Percentiles rank a stretch among this genome's conserved stretches.
Conservation (phyloP, 2,329 filamentous ascomycete species). For the Hirsutella thompsonii region DNA sequence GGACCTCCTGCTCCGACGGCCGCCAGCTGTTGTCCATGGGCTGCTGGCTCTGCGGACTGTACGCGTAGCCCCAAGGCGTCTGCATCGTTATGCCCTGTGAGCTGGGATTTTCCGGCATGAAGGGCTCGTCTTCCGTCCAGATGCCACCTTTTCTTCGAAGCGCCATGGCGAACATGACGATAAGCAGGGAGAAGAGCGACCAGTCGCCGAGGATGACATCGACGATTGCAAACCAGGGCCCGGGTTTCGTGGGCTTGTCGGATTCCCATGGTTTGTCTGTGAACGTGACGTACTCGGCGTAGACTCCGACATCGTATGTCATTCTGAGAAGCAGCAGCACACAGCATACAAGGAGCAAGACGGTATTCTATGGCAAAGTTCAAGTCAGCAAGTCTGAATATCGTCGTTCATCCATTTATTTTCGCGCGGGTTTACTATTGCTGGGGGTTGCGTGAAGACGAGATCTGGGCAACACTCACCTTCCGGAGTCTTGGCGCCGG, state of each 20-base stretch:
- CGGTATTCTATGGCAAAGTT: slow-evolving; percentile 8
- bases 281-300: slow-evolving; percentile 4
- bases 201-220: slow-evolving; percentile 11
- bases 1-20: not conserved
- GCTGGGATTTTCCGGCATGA: slow-evolving; percentile 3
- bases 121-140: slow-evolving; percentile 11
- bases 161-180: slow-evolving; percentile 14
- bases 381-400: not conserved
- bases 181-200: slow-evolving; percentile 12
- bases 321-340: slow-evolving; percentile 13
- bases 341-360: slow-evolving; percentile 10
- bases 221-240: slow-evolving; percentile 8
- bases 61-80: slow-evolving; percentile 9
- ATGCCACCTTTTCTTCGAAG: slow-evolving; percentile 12
- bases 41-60: slow-evolving; percentile 5
- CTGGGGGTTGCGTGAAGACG: not conserved
- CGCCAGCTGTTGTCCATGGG: slow-evolving; percentile 3
- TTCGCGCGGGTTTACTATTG: not conserved
- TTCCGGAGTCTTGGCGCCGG: slow-evolving; percentile 6
- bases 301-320: slow-evolving; percentile 10
- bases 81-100: slow-evolving; percentile 2
- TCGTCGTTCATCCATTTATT: not conserved
- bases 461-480: slow-evolving; percentile 4
- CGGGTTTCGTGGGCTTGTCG: not conserved
- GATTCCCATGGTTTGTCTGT: not conserved